These are phyloP conservation scores for Aspergillus affinis DNA, from an alignment of 495 filamentous ascomycete species.

Conservation along the genomic window DNA sequence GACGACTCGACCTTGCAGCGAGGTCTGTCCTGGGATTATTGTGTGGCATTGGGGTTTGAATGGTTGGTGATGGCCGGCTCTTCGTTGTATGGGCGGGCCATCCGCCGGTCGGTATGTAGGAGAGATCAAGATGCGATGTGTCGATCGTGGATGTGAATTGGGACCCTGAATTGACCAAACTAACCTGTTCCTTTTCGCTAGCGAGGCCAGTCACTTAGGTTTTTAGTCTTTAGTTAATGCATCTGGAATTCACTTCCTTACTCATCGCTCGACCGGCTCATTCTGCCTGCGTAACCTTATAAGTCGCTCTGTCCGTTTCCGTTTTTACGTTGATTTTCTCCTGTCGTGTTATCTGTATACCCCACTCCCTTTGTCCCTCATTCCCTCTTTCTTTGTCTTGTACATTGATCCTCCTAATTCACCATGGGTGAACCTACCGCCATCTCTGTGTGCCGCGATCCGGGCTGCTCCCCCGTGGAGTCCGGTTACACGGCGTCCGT, in stretches of 20 bases:
- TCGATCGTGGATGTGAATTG: not conserved
- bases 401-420: not conserved
- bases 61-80: not conserved
- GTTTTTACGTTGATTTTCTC: not conserved
- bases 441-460: not conserved
- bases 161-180: no score
- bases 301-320: not conserved
- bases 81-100: not conserved
- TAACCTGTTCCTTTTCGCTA: no score
- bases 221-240: not conserved
- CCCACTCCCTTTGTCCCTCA: not conserved
- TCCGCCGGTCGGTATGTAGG: not conserved
- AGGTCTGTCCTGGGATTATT: no score
- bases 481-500: constrained; percentile 1
- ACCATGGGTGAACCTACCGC: not conserved
- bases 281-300: not conserved
- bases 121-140: not conserved
- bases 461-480: not conserved
- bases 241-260: not conserved
- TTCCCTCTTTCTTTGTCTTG: not conserved
- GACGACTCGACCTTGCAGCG: no score
- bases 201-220: not conserved
- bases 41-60: no score
- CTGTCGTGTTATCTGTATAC: not conserved
- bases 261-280: not conserved